Base-by-base conservation (phyloP, 495 filamentous ascomycete genomes). In the Recurvomyces mirabilis region DNA sequence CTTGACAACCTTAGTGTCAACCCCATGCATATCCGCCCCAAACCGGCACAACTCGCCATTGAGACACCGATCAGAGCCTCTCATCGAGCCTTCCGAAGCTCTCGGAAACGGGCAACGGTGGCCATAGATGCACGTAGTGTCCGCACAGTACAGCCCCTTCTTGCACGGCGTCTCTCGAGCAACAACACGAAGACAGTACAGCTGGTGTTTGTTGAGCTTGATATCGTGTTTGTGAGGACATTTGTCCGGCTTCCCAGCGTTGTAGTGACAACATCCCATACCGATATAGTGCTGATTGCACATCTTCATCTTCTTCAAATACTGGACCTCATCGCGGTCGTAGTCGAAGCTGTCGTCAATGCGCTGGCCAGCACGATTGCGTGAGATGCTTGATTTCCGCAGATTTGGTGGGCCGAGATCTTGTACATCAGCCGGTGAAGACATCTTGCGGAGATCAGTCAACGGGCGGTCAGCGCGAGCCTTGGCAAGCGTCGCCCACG, bases 251-350 rank as follows among this genome's bases (percentile, higher is more conserved):
- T 41, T 49, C 3, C 46, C 46, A 10, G 51, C 51, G 24, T 53
- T 49, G 46, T 34, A 53, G 43, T 77, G 79, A 48, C 77, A 81
- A 25, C 75, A 70, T 55, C 87, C 93, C 33, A 80, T 79, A 1
- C 84, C 74, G 21, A 94, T 67, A 60, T 79, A 89, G 60, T 87
- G 76, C 49, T 85, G 82, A 59, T 91, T 91, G 73, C 87, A 94
- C 19, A 89, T 65, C 56, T 93, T 91, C 53, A 84, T 65, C 53
- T 72, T 75, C 57, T 79, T 78, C 47, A 81, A 53, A 19, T 73
- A 68, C 46, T 71, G 69, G 38, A 80, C 61, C 26, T 79, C 75
- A 21, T 75, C 68, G 29, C 70, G 68, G 52, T 75, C 69, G 46
- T 77, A 75, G 24, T 61, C 65, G 46, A 67, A 67, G 46, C 68